A percentile compares a stretch with the other conserved stretches of the same genome.
Conservation (phyloP, 208 protist genomes). For the Crithidia acanthocephali region DNA sequence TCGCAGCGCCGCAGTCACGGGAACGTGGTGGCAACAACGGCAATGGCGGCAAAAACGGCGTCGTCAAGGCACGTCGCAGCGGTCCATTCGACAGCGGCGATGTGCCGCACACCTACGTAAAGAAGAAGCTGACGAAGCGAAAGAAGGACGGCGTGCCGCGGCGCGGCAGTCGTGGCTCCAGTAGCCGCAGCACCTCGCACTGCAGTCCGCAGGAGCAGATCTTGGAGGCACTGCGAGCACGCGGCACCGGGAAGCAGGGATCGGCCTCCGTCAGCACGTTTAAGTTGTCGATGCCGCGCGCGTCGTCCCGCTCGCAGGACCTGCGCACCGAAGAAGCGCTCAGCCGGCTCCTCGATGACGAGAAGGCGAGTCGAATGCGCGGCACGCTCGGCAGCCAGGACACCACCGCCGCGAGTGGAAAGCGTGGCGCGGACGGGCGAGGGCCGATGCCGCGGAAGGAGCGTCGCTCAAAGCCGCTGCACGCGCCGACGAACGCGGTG, state of each 20-base stretch:
- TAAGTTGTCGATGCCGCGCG: conserved; percentile 9
- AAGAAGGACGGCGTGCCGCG: conserved; percentile 11
- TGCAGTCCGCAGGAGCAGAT: conserved; percentile 9
- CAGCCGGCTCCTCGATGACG: neutral
- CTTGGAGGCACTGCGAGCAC: neutral
- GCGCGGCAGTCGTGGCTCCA: conserved; percentile 3
- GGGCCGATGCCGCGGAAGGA: conserved; percentile 31
- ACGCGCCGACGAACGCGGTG: neutral
- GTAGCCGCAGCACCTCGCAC: conserved; percentile 9
- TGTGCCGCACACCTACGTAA: conserved; percentile 1
- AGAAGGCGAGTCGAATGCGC: conserved; percentile 6
- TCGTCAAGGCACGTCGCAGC: conserved; percentile 3
- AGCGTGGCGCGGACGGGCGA: neutral
- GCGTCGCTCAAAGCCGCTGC: conserved; percentile 31
- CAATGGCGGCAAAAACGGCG: neutral
- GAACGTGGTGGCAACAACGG: neutral
- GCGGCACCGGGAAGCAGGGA: neutral
- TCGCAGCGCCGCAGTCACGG: neutral
- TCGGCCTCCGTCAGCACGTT: conserved; percentile 12
- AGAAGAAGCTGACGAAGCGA: conserved; percentile 25
- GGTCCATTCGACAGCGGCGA: conserved; percentile 9
- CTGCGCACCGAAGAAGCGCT: neutral
- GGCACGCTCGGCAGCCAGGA: neutral
- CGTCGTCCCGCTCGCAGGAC: conserved; percentile 1
- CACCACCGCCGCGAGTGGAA: neutral